Evolutionary conservation across 768 basidiomycete species (phyloP).

Genomic region (Candolleomyces aberdarensis): DNA sequence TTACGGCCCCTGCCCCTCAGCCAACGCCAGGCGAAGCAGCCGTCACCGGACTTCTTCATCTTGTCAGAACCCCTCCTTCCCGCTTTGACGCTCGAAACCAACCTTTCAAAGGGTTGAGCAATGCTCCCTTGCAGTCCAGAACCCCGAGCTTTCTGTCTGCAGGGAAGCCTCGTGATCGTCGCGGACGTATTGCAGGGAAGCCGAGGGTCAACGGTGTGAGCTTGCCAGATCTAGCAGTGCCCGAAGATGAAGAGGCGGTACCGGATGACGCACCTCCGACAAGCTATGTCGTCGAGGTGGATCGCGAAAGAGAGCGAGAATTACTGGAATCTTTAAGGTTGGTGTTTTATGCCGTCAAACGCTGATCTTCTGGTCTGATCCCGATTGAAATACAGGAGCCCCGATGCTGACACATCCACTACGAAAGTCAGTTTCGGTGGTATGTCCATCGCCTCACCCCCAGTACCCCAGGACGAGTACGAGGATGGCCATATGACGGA

Average conservation of each 20-base stretch:
- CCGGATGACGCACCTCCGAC: constrained; percentile 55
- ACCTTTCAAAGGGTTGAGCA: constrained; percentile 20
- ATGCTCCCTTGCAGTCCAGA: constrained; percentile 26
- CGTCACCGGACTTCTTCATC: constrained; percentile 60
- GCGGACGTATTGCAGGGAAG: constrained; percentile 65
- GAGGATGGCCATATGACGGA: constrained; percentile 64
- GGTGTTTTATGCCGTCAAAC: constrained; percentile 4
- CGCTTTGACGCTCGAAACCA: constrained; percentile 31
- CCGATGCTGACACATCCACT: constrained; percentile 40
- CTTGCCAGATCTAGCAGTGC: constrained; percentile 27
- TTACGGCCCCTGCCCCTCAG: constrained; percentile 53
- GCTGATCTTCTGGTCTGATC: background rate
- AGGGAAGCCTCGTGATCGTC: constrained; percentile 70
- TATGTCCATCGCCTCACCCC: background rate
- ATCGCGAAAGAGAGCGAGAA: constrained; percentile 49
- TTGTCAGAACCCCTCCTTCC: constrained; percentile 53
- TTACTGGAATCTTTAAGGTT: constrained; percentile 55
- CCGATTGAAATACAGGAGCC: constrained; percentile 39
- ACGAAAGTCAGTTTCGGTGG: constrained; percentile 58
- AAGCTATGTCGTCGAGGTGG: constrained; percentile 33
- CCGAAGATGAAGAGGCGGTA: constrained; percentile 34
- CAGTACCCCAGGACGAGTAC: constrained; percentile 45
- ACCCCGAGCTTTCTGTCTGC: constrained; percentile 72
- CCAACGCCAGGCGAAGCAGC: constrained; percentile 67
- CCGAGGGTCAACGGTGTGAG: constrained; percentile 35